A percentile compares a stretch with the other conserved stretches of the same genome.
Evolutionary conservation across 257 asterid genomes (phyloP).

Genomic region (Solanum dulcamara): DNA sequence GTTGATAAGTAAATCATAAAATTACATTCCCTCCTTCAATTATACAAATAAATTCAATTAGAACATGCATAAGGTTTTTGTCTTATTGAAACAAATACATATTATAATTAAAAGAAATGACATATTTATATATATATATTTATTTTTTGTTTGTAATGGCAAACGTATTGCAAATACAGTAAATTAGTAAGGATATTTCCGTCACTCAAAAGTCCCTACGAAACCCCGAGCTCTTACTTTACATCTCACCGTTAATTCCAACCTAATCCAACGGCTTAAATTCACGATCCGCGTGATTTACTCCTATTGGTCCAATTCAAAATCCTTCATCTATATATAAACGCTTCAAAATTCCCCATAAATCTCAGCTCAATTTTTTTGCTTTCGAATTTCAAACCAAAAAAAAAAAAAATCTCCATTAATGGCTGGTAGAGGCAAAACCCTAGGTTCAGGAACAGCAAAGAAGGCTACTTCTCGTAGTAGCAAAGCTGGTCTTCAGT

Average conservation of each 20-base stretch:
- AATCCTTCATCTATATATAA: neutral
- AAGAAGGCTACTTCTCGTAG: constrained; percentile 10
- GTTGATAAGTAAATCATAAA: too few relatives aligned
- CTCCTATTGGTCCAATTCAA: neutral
- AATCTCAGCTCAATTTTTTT: neutral
- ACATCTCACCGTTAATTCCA: neutral
- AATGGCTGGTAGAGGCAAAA: constrained; percentile 11
- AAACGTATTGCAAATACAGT: neutral
- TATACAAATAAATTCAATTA: too few relatives aligned
- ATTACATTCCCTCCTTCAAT: too few relatives aligned
- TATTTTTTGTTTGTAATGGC: too few relatives aligned
- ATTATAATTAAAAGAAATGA: too few relatives aligned
- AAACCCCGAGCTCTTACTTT: neutral
- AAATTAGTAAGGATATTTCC: neutral
- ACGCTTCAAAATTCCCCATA: neutral
- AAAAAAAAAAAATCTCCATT: neutral
- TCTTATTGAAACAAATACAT: too few relatives aligned
- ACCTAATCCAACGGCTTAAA: neutral
- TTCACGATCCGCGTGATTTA: neutral
- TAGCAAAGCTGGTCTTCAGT: constrained; percentile 11
- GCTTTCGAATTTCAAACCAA: neutral
- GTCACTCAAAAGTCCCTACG: neutral
- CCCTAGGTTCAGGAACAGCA: constrained; percentile 8
- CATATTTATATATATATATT: too few relatives aligned
- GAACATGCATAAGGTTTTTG: too few relatives aligned